These are phyloP conservation scores for Microbotryum silenes-acaulis DNA, from an alignment of 1,284 basidiomycete genomes.

Conservation along the genomic window DNA sequence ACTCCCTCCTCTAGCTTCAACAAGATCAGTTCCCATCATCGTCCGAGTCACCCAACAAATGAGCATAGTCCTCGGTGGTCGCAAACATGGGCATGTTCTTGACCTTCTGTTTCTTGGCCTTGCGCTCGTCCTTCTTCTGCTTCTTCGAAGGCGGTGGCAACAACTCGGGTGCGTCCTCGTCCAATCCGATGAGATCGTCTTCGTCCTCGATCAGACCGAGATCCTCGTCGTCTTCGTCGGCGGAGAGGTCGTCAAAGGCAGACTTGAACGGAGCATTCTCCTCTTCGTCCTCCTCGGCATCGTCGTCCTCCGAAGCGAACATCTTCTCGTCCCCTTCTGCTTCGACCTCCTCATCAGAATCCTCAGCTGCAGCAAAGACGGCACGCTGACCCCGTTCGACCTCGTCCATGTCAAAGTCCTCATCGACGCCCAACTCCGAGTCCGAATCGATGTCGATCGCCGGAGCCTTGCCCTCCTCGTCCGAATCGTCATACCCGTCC, in stretches of 20 bases:
- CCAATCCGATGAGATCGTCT: conserved; percentile 32
- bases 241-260: conserved; percentile 34
- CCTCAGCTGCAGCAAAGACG: neutral
- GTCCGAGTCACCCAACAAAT: conserved; percentile 72
- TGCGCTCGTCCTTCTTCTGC: conserved; percentile 50
- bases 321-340: conserved; percentile 1
- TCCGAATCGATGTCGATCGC: conserved; percentile 20
- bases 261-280: conserved; percentile 28
- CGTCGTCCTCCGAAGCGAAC: neutral
- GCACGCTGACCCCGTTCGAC: conserved; percentile 18
- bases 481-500: conserved; percentile 62
- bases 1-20: too few relatives aligned
- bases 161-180: conserved; percentile 26
- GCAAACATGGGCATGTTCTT: conserved; percentile 76
- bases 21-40: conserved; percentile 21
- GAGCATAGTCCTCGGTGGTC: conserved; percentile 89
- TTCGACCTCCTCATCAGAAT: neutral
- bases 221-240: conserved; percentile 30
- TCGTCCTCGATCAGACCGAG: conserved; percentile 33
- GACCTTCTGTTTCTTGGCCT: conserved; percentile 62
- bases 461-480: conserved; percentile 52
- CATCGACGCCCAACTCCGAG: conserved; percentile 25
- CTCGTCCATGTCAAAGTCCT: conserved; percentile 21
- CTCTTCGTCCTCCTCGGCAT: conserved; percentile 3
- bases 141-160: too few relatives aligned